Percentiles rank a stretch among this genome's conserved stretches.
These are phyloP conservation scores for Dentipellis sp. DNA, from an alignment of 768 basidiomycete genomes.

Conservation along the genomic window DNA sequence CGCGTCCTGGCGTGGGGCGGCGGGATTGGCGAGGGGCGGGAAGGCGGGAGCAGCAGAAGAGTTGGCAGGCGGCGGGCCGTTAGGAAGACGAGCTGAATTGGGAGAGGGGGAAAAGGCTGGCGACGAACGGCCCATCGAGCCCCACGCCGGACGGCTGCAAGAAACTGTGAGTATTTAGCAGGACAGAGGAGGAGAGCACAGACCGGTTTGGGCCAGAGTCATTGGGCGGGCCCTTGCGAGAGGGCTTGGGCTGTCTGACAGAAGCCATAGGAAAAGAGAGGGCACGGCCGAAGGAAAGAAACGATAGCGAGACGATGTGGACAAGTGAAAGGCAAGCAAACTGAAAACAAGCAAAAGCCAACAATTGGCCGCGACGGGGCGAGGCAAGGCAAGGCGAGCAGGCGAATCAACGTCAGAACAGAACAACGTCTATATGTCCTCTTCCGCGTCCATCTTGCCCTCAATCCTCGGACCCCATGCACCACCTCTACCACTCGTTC, in stretches of 20 bases:
- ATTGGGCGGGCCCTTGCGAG: conserved; percentile 56
- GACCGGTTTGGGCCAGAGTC: conserved; percentile 32
- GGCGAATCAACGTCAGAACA: neutral
- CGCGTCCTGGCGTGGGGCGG: conserved; percentile 28
- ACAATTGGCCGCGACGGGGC: neutral
- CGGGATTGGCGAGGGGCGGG: conserved; percentile 17
- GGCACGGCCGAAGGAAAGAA: conserved; percentile 21
- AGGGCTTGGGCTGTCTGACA: conserved; percentile 49
- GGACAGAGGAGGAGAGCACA: conserved; percentile 24
- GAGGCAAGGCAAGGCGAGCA: neutral
- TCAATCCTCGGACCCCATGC: neutral
- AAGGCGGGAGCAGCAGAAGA: conserved; percentile 19
- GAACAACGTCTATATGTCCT: neutral
- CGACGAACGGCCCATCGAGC: conserved; percentile 49
- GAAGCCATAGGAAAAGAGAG: conserved; percentile 14
- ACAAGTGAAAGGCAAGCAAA: conserved; percentile 21
- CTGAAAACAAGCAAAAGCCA: neutral
- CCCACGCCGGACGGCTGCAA: conserved; percentile 49
- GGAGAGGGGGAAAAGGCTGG: conserved; percentile 56
- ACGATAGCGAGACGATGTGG: conserved; percentile 19
- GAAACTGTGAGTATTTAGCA: neutral
- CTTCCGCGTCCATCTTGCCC: neutral
- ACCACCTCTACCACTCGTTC: neutral
- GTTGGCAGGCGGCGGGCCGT: conserved; percentile 34
- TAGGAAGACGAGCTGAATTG: conserved; percentile 32